Percentiles rank a stretch among this genome's conserved stretches.
Evolutionary conservation across 768 basidiomycete species (phyloP).

Genomic region (Stropharia rugosoannulata): DNA sequence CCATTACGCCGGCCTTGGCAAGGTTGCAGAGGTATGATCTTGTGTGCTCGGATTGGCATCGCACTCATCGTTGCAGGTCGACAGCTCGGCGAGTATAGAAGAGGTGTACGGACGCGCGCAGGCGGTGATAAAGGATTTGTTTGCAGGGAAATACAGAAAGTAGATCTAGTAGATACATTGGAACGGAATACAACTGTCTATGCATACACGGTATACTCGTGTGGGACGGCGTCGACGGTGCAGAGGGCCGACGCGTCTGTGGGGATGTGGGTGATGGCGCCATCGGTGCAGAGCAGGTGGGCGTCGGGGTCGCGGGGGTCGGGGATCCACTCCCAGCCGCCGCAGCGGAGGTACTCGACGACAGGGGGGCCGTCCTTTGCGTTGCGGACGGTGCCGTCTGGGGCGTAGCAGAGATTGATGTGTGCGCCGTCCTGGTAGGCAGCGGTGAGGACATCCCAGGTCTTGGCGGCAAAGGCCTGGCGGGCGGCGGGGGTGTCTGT

Average conservation of each 20-base stretch:
- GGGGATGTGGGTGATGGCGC: conserved; percentile 64
- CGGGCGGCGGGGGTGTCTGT: conserved; percentile 43
- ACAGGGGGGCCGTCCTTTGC: conserved; percentile 48
- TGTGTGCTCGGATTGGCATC: too few relatives aligned
- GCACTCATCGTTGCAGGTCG: conserved; percentile 44
- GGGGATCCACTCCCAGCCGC: conserved; percentile 87
- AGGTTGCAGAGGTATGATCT: conserved; percentile 73
- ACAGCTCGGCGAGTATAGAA: conserved; percentile 67
- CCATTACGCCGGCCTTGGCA: conserved; percentile 63
- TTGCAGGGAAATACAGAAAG: conserved; percentile 23
- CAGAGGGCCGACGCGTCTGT: conserved; percentile 58
- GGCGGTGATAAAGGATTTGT: conserved; percentile 40
- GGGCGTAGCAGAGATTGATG: conserved; percentile 55
- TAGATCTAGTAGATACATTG: conserved; percentile 1
- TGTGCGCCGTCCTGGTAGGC: conserved; percentile 84
- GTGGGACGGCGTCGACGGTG: conserved; percentile 34
- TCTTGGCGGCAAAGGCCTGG: conserved; percentile 49
- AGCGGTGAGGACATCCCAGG: conserved; percentile 51
- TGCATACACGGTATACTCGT: conserved; percentile 48
- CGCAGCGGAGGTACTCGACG: conserved; percentile 78
- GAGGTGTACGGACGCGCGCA: conserved; percentile 67
- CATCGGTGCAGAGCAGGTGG: conserved; percentile 80
- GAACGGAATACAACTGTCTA: conserved; percentile 21
- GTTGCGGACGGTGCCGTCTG: conserved; percentile 33
- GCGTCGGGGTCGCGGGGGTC: conserved; percentile 57